Evolutionary conservation across 306 rosid species (phyloP).

Genomic region (Quercus bicolor): DNA sequence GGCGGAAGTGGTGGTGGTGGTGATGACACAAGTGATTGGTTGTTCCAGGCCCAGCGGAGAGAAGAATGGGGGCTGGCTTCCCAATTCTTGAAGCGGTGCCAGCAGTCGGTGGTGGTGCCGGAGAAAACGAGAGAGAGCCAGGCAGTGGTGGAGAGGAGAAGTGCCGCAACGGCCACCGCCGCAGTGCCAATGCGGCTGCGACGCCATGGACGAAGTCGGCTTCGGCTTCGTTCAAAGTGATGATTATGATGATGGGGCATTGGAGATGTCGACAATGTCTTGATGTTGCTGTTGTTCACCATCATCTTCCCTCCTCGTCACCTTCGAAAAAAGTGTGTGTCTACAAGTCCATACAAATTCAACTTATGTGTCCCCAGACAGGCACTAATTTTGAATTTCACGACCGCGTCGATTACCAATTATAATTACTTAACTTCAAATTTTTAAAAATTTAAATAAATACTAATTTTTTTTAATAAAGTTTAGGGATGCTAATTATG

Average conservation of each 20-base stretch:
- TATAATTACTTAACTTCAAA: too few species aligned
- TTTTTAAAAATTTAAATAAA: too few species aligned
- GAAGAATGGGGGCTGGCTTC: constrained; percentile 33
- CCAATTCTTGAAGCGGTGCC: constrained; percentile 42
- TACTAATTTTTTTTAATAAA: too few species aligned
- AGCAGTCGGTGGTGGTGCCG: constrained; percentile 42
- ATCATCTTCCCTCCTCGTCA: too few species aligned
- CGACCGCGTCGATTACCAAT: too few species aligned
- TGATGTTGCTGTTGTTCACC: too few species aligned
- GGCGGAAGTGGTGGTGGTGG: constrained; percentile 7
- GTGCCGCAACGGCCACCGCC: constrained; percentile 50
- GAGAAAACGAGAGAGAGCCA: constrained; percentile 73
- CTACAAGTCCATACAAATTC: too few species aligned
- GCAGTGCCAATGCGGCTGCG: constrained; percentile 42
- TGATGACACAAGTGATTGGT: constrained; percentile 12
- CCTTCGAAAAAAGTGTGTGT: too few species aligned
- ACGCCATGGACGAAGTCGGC: constrained; percentile 40
- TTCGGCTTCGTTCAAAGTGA: neutral
- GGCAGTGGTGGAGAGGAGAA: constrained; percentile 51
- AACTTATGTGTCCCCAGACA: too few species aligned
- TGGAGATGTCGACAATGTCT: neutral
- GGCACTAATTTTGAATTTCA: too few species aligned
- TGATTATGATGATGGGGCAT: constrained; percentile 36
- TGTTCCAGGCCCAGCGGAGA: constrained; percentile 33
- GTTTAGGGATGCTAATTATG: too few species aligned